Base-by-base conservation (phyloP, 2,329 filamentous ascomycete species). In the Coleophoma eucalyptorum region DNA sequence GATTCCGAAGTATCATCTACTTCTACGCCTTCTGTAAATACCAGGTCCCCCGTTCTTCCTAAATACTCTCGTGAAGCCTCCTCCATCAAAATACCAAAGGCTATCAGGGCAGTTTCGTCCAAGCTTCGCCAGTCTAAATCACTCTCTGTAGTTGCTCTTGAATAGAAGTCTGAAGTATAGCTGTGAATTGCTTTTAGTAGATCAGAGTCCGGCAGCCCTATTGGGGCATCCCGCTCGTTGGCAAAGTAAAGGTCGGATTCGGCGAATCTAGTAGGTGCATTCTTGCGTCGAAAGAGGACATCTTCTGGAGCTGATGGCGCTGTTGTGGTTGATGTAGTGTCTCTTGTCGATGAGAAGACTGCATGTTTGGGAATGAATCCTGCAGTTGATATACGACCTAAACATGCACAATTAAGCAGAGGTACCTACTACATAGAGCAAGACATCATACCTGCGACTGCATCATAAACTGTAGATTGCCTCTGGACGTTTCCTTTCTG, bases 61-160 rank as follows among this genome's bases (percentile, higher is more conserved):
- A 92, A 69, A 5, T 75, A 66, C 43, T 84, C 79, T 38, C 76
- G 73, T 15, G 79, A 76, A 3, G 81, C 79, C 67, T 93, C 89
- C 68, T 93, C 88, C 40, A 92, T 70, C 50, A 93, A 67, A 45
- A 93, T 82, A 1, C 88, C 87, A 61, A 93, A 75, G 1, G 88
- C 87, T 49, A 93, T 70, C 51, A 93, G 73, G 4, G 88, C 88
- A 13, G 87, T 90, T 70, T 90, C 89, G 62, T 93, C 87, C 79
- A 93, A 81, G 65, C 82, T 88, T 56, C 76, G 69, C 62, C 69
- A 77, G 46, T 72, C 68, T n/a, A 54, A 50, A 16, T 62, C 68
- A 5, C 56, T 50, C 46, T 62, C 58, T 37, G 44, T 26, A 19
- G 56, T 58, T 38, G 58, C 53, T 16, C 58, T 57, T 37, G 73